Evolutionary conservation across 1,284 basidiomycete species (phyloP), one percentile per base, ranked within the genome.

Genomic region (Psilocybe mexicana): DNA sequence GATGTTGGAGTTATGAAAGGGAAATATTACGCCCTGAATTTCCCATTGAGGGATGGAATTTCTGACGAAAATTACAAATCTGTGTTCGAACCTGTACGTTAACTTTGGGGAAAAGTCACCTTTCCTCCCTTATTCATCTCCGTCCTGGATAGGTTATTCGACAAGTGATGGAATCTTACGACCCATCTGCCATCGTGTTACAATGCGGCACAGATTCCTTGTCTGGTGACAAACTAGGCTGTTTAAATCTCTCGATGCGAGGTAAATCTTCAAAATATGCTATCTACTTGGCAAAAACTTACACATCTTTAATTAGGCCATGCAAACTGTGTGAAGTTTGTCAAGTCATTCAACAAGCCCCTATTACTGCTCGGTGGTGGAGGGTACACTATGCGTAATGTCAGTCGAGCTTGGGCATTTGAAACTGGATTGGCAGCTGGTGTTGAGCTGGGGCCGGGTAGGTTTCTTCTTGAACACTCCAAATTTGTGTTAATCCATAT

Each of bases 151-250:
- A 96, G 94, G 92, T 98, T 33, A 98, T 99, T 65, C 86, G 79
- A 64, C 85, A 93, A 74, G 94, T 99, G 43, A 98, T 99, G 91
- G 92, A 97, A 67, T 88, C 90, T 54, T 99, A 98, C 67, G 88
- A 94, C 67, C 97, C 97, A 0, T 93, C 93, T 2, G 97, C 97
- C 0, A 92, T 99, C 50, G 97, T 99, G 1, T 77, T 99, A 18
- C 97, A 99, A 73, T 99, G 97, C 71, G 97, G 97, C 7, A 96
- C 95, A n/a, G 97, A 99, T 73, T 98, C 96, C 0, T 77, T 99
- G 14, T 93, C 96, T 0, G 97, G 97, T 10, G 97, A 99, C 71
- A 96, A 96, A 69, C 81, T 99, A 0, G 97, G 97, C 0, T 93
- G 93, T 64, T 87, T 99, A 69, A 99, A 99, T 73, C 79, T 99